These are phyloP conservation scores for Venustampulla echinocandica DNA, from an alignment of 495 filamentous ascomycete species.

Conservation along the genomic window DNA sequence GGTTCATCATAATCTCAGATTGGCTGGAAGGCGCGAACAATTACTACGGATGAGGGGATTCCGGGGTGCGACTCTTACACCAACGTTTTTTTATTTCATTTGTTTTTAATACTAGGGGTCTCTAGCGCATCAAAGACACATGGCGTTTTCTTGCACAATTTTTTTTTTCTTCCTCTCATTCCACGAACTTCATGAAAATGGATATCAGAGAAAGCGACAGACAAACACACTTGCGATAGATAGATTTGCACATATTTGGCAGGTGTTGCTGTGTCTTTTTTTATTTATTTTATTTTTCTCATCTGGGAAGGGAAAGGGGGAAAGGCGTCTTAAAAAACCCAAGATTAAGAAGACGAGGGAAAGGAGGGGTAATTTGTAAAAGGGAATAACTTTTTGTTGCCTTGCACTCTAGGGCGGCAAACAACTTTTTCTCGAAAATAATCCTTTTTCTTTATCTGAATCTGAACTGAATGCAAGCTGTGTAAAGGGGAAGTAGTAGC, in stretches of 20 bases:
- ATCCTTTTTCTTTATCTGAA: no score
- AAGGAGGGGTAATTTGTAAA: neutral
- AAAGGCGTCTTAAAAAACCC: slow-evolving; percentile 1
- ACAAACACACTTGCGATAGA: slow-evolving; percentile 3
- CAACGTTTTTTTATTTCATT: neutral
- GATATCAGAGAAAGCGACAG: neutral
- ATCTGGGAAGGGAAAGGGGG: neutral
- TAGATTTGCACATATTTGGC: slow-evolving; percentile 11
- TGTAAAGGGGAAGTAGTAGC: neutral
- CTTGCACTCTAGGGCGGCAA: no score
- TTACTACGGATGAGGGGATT: no score
- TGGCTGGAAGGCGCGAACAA: no score
- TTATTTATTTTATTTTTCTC: neutral
- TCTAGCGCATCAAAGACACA: slow-evolving; percentile 9
- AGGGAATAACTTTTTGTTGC: no score
- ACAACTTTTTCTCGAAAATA: no score
- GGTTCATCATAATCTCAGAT: no score
- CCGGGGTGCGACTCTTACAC: neutral
- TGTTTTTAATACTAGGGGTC: slow-evolving; percentile 2
- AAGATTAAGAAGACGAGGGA: neutral
- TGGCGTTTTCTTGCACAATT: slow-evolving; percentile 5
- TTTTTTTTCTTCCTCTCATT: neutral
- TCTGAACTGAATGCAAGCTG: neutral
- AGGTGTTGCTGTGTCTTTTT: neutral
- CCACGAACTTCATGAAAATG: slow-evolving; percentile 12